Evolutionary conservation across 768 basidiomycete species (phyloP).

Genomic region (Mycena metata): DNA sequence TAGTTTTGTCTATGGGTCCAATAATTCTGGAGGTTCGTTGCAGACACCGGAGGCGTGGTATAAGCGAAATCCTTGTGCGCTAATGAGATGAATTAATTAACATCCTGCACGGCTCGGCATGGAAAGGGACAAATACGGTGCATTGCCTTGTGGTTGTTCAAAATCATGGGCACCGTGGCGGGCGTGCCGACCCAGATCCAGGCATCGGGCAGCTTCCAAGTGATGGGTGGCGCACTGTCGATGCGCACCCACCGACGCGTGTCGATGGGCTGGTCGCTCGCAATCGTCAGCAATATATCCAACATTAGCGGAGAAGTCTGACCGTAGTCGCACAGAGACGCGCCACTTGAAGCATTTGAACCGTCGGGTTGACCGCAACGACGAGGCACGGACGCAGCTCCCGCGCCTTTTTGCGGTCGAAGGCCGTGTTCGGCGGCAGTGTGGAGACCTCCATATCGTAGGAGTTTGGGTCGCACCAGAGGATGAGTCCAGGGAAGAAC

Average conservation of each 20-base stretch:
- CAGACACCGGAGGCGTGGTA: slow-evolving; percentile 8
- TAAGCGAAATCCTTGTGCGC: slow-evolving; percentile 27
- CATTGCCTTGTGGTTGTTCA: slow-evolving; percentile 23
- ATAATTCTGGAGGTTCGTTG: slow-evolving; percentile 27
- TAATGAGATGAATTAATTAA: neutral
- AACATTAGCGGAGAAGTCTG: neutral
- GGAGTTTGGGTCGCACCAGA: slow-evolving; percentile 35
- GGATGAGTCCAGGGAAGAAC: slow-evolving; percentile 46
- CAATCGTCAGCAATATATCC: neutral
- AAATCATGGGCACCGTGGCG: slow-evolving; percentile 16
- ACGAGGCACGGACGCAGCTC: slow-evolving; percentile 35
- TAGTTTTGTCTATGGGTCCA: slow-evolving; percentile 32
- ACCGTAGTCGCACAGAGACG: slow-evolving; percentile 30
- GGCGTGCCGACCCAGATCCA: slow-evolving; percentile 39
- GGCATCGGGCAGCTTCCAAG: slow-evolving; percentile 24
- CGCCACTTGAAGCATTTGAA: slow-evolving; percentile 13
- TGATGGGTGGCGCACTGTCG: slow-evolving; percentile 19
- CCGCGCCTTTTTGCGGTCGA: slow-evolving; percentile 22
- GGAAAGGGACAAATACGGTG: slow-evolving; percentile 14
- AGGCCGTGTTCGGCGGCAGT: slow-evolving; percentile 1
- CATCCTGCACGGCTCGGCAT: neutral
- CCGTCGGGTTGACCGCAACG: slow-evolving; percentile 22
- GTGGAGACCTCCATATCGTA: slow-evolving; percentile 27
- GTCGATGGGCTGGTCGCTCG: slow-evolving; percentile 26
- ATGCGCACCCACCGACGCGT: slow-evolving; percentile 31